Evolutionary conservation across 2,329 filamentous ascomycete species (phyloP).

Genomic region (Fusarium sp.): DNA sequence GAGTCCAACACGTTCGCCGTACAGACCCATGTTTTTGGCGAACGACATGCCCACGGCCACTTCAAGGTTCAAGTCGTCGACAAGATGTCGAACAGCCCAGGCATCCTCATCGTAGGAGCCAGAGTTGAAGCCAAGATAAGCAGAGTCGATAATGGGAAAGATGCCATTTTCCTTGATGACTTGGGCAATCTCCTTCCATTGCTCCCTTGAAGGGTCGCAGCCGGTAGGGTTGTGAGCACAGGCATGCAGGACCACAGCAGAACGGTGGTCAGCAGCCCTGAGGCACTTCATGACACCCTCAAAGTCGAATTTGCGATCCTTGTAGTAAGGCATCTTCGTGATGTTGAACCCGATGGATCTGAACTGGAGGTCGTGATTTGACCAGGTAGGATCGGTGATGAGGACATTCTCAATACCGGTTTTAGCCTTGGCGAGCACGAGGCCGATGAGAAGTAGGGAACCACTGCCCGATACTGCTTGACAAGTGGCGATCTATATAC

Average conservation of each 20-base stretch:
- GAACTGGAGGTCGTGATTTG: constrained; percentile 55
- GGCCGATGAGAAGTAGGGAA: constrained; percentile 51
- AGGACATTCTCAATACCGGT: constrained; percentile 46
- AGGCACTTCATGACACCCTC: constrained; percentile 45
- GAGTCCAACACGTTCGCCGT: constrained; percentile 52
- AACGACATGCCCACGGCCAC: constrained; percentile 70
- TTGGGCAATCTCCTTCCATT: constrained; percentile 41
- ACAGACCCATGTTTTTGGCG: constrained; percentile 68
- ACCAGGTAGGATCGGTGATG: constrained; percentile 57
- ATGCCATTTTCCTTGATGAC: constrained; percentile 27
- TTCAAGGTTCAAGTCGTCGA: constrained; percentile 56
- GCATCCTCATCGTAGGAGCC: constrained; percentile 41
- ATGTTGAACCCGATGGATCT: constrained; percentile 49
- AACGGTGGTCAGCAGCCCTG: constrained; percentile 38
- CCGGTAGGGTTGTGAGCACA: constrained; percentile 60
- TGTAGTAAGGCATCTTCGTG: constrained; percentile 52
- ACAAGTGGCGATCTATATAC: constrained; percentile 47
- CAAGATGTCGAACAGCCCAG: constrained; percentile 37
- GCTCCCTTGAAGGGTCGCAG: constrained; percentile 47
- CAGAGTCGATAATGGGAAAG: constrained; percentile 39
- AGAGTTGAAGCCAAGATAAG: constrained; percentile 41
- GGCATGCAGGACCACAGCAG: constrained; percentile 52
- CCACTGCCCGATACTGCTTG: constrained; percentile 57
- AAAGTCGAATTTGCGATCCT: constrained; percentile 48
- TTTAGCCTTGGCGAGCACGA: constrained; percentile 45